Evolutionary conservation across 2,329 filamentous ascomycete genomes (phyloP), one percentile per base, ranked within the genome.

Genomic region (Exophiala viscosa): DNA sequence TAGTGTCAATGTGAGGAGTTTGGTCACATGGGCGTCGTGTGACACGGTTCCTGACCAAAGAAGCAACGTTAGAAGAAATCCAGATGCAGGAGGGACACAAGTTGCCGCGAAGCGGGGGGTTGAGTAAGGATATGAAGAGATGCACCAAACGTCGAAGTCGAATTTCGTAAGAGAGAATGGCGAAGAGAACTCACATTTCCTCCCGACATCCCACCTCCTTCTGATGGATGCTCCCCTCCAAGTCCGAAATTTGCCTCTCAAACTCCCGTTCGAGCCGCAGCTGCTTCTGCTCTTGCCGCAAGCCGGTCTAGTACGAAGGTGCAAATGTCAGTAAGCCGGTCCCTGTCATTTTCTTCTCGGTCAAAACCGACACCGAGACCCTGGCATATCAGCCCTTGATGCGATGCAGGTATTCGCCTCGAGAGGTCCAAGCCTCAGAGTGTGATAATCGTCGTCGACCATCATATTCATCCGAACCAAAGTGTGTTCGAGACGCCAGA

Each of bases 231-330:
- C 44, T 38, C 1, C 28, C 44, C 14, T 54, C 40, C 7, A 55
- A 23, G 13, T 51, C 38, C 5, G 32, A 36, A 8, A 52, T 36
- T 20, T 49, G 42, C 18, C 10, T 39, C 14, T 55, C 56, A 48
- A 55, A 55, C 13, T 52, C 52, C 15, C 28, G 33, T 33, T 58
- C 52, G 11, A 58, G 49, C 28, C 45, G 52, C n/a, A 47, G 45
- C 17, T 58, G 56, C 43, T 49, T 53, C 45, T 55, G 48, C 13
- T 44, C 56, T 49, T 53, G 55, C 9, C 56, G 49, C 31, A 51
- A 15, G 8, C 48, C 47, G 15, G 45, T 47, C 57, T 59, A 32
- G 8, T 28, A 7, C 23, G 23, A 5, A 28, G 23, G 23, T 28
- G 8, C 5, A 28, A 5, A 28, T 28, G 23, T 28, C 23, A 28